Base-by-base conservation (phyloP, 192 early-diverging fungal species). In the Coemansia sp. region DNA sequence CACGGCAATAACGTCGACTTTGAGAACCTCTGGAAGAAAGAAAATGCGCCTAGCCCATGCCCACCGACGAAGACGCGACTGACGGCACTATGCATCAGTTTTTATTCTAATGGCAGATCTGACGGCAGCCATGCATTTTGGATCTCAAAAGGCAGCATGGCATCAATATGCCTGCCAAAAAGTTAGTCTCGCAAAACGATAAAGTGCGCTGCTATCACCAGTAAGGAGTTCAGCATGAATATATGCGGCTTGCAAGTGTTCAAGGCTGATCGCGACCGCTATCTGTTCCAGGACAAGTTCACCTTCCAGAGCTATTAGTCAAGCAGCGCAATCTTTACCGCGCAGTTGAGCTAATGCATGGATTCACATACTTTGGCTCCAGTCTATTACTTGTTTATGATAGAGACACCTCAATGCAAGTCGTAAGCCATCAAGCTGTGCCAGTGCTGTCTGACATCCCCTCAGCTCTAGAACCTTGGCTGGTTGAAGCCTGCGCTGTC, bases 91-190 rank as follows among this genome's bases (percentile, higher is more conserved):
- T 70, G 66, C 89, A 83, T 72, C 92, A 97, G 85, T 99, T 98
- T 75, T 90, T 99, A 57, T 78, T 99, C 24, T 24, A 9, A 79
- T 99, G 80, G 93, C 97, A 67, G 97, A 99, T 80, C 83, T 99
- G 63, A 99, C 97, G 0, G 90, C 93, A 29, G 91, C 92, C 10
- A 82, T 98, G 78, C 86, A 96, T 99, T 18, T 87, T 99, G 46
- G 96, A 99, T 77, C 87, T 99, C 62, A 99, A 99, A 71, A 99
- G 98, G 98, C 98, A 99, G 80, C 92, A 97, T 73, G 96, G 98
- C 5, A 89, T 99, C 60, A 87, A 94, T 84, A 95, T 92, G 2
- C 86, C 91, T 0, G 82, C 87, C 15, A 89, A 90, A 49, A 99
- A 99, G 75, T 85, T 91, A 44, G 75, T 87, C 31, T 94, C 91